Percentiles rank a stretch among this genome's conserved stretches.
Conservation (phyloP, 2,329 filamentous ascomycete species). For the Epichloe glyceriae region DNA sequence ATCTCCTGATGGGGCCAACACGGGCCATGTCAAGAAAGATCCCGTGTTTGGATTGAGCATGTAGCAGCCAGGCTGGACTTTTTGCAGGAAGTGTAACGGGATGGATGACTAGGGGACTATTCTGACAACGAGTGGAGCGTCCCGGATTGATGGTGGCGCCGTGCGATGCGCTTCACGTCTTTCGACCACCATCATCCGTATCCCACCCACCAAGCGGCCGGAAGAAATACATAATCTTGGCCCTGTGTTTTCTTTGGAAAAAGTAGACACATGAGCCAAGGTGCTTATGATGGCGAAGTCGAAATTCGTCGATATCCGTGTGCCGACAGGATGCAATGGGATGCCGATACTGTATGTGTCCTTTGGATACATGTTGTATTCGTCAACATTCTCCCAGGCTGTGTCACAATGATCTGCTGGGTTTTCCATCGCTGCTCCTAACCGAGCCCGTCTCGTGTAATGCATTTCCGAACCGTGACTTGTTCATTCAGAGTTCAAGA, state of each 20-base stretch:
- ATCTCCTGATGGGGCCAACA: neutral
- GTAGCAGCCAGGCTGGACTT: neutral
- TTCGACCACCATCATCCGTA: neutral
- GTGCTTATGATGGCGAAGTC: neutral
- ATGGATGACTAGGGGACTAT: neutral
- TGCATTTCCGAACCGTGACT: neutral
- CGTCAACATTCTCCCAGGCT: neutral
- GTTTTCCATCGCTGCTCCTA: neutral
- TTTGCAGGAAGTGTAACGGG: neutral
- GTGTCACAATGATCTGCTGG: neutral
- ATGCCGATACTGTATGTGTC: no score
- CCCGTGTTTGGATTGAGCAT: neutral
- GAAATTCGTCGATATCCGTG: no score
- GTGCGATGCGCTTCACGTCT: neutral
- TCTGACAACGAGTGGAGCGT: neutral
- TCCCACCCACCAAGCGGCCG: conserved; percentile 4
- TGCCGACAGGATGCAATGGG: neutral
- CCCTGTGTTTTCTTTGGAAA: neutral
- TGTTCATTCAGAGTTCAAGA: no score
- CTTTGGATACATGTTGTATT: neutral
- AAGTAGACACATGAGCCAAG: no score
- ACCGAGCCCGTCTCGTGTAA: neutral
- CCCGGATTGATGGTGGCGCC: neutral
- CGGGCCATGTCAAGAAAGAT: neutral
- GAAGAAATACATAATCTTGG: neutral